phyloP scores from a whole-genome alignment of 768 basidiomycete species.

The Dacryopinax spathularia region DNA sequence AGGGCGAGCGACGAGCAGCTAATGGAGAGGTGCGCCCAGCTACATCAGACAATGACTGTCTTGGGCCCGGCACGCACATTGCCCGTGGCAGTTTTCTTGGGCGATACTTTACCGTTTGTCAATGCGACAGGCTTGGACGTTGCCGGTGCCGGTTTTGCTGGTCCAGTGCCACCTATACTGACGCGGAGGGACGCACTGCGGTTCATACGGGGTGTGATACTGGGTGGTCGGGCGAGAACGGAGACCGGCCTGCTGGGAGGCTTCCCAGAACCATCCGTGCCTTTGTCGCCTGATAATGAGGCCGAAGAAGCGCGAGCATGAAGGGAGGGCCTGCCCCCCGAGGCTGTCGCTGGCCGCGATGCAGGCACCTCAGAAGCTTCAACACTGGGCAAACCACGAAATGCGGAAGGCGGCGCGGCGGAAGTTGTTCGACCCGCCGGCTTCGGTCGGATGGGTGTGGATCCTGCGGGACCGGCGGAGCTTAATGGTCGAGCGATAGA shows the following conservation, averaged over 20 bases:
- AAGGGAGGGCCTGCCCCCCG: slow-evolving; percentile 10
- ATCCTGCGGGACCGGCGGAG: background rate
- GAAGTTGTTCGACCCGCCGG: slow-evolving; percentile 17
- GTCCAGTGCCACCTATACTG: slow-evolving; percentile 40
- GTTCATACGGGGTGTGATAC: slow-evolving; percentile 56
- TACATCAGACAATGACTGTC: background rate
- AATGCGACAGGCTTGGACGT: background rate
- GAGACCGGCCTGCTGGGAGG: background rate
- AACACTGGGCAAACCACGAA: slow-evolving; percentile 25
- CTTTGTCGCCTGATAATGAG: slow-evolving; percentile 15
- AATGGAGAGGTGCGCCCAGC: too few relatives aligned
- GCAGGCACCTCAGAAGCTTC: slow-evolving; percentile 34
- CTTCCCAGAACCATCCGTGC: slow-evolving; percentile 7
- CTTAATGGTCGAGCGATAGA: background rate
- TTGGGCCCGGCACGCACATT: background rate
- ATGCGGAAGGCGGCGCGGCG: slow-evolving; percentile 38
- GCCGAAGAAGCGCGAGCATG: slow-evolving; percentile 18
- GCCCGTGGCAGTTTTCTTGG: background rate
- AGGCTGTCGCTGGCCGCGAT: slow-evolving; percentile 15
- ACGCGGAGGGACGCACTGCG: slow-evolving; percentile 56
- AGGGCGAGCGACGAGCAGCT: too few relatives aligned
- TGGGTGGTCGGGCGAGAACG: slow-evolving; percentile 27
- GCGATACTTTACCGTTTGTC: background rate
- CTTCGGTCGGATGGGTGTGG: slow-evolving; percentile 16
- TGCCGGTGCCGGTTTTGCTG: background rate